Base-by-base conservation (phyloP, 148 eudicot genomes). In the Gaultheria prostrata region DNA sequence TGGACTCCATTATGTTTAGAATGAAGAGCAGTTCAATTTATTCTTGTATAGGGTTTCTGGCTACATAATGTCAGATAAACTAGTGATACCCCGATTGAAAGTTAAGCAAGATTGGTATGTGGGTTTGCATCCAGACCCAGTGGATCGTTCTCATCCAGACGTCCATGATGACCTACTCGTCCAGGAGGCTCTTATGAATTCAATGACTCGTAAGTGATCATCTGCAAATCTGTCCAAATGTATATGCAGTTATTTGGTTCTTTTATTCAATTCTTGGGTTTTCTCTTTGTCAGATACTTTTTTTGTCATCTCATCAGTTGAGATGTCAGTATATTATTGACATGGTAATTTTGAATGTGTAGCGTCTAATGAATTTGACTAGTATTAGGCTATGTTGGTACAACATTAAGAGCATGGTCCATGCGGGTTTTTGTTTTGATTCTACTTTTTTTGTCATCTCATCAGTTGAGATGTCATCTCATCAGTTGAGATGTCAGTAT, bases 141-240 rank as follows among this genome's bases (percentile, higher is more conserved):
- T 91, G 39, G 98, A 97, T 82, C 98, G 93, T 81, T 97, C 98
- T 85, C 99, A 95, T 89, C 98, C 99, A 73, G 98, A 97, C 92
- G 98, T 95, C 82, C 88, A 97, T 84, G 98, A 97, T 84, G 95
- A 92, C 32, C 82, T 80, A 86, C 93, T 97, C 65, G 56, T 93
- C 71, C 91, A 90, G 88, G 96, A 93, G 83, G 95, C 98, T 85
- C 84, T 89, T 82, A 82, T 83, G 85, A 88, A 90, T 80, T 88
- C 93, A 76, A 73, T 82, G 39, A 77, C 86, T 77, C 87, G 99
- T 97, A 87, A 90, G 99, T 84, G 49, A 70, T 74, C 72, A 48
- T 83, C 78, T 82, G 17, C 21, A 76, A 65, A 65, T 63, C 24
- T 32, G 18, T 45, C 13, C 71, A 33, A 76, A 59, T 17, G 17